Evolutionary conservation across 2,329 filamentous ascomycete genomes (phyloP), one percentile per base, ranked within the genome.

Genomic region (Cercospora canescens): DNA sequence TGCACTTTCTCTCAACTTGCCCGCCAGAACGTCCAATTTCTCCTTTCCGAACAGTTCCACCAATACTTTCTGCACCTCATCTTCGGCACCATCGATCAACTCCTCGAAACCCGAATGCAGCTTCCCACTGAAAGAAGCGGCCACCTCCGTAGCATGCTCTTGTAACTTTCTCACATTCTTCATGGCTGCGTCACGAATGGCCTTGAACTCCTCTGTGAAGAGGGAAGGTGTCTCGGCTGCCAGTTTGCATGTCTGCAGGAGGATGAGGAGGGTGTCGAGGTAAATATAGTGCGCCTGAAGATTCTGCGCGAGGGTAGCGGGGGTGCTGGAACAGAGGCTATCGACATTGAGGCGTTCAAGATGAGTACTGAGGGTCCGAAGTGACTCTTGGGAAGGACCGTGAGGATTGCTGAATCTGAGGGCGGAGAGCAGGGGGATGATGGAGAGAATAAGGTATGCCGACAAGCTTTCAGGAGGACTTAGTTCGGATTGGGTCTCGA

Each of bases 81-180:
- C 24, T 4, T 7, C 57, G 35, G 28, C 45, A n/a, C 71, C 59
- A 62, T 61, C 69, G 37, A 54, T 55, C 16, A 76, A 63, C 11
- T 70, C 72, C 35, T 73, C 74, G 71, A 74, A 76, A 4, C 74
- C 74, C 35, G 71, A 69, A 32, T 56, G 70, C 55, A 69, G 59
- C 26, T 63, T 60, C 11, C 68, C 70, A 11, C 16, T 4, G 2
- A 35, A 14, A 1, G 18, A 56, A 7, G 64, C 63, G 24, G 66
- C 62, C 52, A 70, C 67, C 59, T 71, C 69, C 18, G 63, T 69
- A 1, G 74, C 75, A 54, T 71, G 67, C 16, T 50, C 63, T 56
- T 73, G 73, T 21, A 78, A 8, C 9, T 48, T 26, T 16, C 64
- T 63, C 12, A 76, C 69, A 16, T 62, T 57, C 18, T 64, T 65